Base-by-base conservation (phyloP, 2,329 filamentous ascomycete genomes). In the Stagonosporopsis cucurbitacearum region DNA sequence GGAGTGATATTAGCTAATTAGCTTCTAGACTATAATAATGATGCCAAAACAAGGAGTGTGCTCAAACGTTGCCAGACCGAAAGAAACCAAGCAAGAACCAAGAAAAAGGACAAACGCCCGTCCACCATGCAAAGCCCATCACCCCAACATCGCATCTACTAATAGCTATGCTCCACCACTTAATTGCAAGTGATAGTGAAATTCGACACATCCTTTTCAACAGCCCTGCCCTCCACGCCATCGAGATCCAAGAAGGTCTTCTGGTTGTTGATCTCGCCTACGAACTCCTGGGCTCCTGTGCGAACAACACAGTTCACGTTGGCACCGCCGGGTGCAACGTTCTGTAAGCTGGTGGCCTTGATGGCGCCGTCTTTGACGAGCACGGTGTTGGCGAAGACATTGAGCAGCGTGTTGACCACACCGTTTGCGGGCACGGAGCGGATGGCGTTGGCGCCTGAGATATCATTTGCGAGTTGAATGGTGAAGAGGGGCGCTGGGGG, bases 201-300 rank as follows among this genome's bases (percentile, higher is more conserved):
- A n/a, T 55, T 50, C 5, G 44, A 49, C 12, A 65, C 60, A 60
- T 67, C 62, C 4, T 50, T 64, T 54, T 61, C 50, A 3, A 61
- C 19, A 1, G 62, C 64, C 35, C 20, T 40, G 6, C 45, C 37
- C 32, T 26, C 23, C 9, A 50, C 40, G 8, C 57, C 56, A 42
- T 67, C 64, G 20, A 67, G 43, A 15, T 67, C 55, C 4, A 54
- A 30, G 36, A 62, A 67, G 4, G 64, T 65, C 4, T 32, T 47
- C 49, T 47, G 39, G 47, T 59, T 59, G 40, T 62, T 65, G 47
- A 67, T 28, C 22, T 30, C 17, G 7, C 23, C 41, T 6, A 50
- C 22, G 6, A 57, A 50, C 1, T 30, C 30, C n/a, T 36, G 45
- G 2, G 25, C 36, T 2, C 44, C 47, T 30, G 61, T 52, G n/a